phyloP scores from a whole-genome alignment of 2,329 filamentous ascomycete species.

The Calonectria multiphialidica region DNA sequence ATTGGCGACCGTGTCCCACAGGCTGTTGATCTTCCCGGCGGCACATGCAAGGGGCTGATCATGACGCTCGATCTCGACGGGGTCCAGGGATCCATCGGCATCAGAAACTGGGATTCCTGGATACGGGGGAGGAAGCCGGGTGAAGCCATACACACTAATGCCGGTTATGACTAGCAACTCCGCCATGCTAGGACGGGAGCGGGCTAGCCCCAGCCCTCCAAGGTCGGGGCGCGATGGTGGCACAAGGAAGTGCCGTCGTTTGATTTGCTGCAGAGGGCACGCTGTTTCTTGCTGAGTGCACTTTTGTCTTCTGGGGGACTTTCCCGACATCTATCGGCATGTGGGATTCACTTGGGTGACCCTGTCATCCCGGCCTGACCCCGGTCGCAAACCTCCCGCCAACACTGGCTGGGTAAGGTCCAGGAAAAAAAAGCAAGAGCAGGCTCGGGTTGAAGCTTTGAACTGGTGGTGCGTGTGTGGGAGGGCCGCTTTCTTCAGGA shows the following conservation, averaged over 20 bases:
- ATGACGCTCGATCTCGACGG: not conserved
- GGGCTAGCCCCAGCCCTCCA: not conserved
- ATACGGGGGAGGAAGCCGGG: not conserved
- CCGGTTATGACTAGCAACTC: not conserved
- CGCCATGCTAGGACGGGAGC: not conserved
- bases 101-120: not conserved
- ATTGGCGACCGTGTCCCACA: not conserved
- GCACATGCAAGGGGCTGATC: slow-evolving; percentile 9
- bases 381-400: not conserved
- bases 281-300: not conserved
- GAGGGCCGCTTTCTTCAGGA: not conserved
- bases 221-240: not conserved
- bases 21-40: not conserved
- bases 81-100: not conserved
- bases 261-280: not conserved
- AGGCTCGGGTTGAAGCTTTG: not conserved
- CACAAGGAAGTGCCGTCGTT: not conserved
- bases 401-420: not conserved
- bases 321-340: not conserved
- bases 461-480: not conserved
- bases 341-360: not conserved
- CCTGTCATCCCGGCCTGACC: not conserved
- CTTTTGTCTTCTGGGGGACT: not conserved
- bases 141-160: not conserved
- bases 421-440: too few relatives aligned